Evolutionary conservation across 2,329 filamentous ascomycete species (phyloP), one percentile per base, ranked within the genome.

Genomic region (Metarhizium album): DNA sequence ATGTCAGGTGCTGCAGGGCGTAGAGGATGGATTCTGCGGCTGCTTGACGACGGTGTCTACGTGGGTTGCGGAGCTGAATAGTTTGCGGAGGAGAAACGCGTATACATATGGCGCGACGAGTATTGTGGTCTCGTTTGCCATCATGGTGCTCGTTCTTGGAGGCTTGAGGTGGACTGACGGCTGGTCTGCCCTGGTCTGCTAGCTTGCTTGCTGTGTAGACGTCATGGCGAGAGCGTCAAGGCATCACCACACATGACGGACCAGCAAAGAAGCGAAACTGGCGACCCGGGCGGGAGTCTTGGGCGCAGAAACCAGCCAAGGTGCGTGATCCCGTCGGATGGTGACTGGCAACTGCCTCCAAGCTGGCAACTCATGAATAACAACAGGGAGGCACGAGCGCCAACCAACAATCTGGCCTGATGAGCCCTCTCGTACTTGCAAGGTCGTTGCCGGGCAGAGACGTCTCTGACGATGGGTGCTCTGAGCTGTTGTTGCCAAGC

Each of bases 131-230:
- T 80, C 76, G 2, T 61, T 89, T 52, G 73, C 71, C 11, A 57
- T 84, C 11, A 66, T 87, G 73, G 74, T 90, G 23, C 71, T 80
- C 1, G 75, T 90, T 18, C 87, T 91, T 82, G 88, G 88, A 0
- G 82, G 83, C 53, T 67, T 91, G 60, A 70, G 77, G 53, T 94
- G 87, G 88, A 83, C 74, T 27, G 65, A 71, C 5, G 82, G 79
- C 1, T 83, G 82, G 58, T 64, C 61, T 16, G 55, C 56, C 2
- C 50, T 76, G 50, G 46, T 61, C 8, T 78, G 75, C 53, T 50
- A 45, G 7, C 46, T 22, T 22, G 14, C n/a, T 24, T 20, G 22
- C 20, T n/a, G 5, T 37, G 35, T 37, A 16, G 8, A 37, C 13
- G 5, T 37, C 3, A 8, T 29, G 7, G 5, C 11, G 7, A 29